Conservation (phyloP, 208 protist genomes). For the Crithidia brevicula region DNA sequence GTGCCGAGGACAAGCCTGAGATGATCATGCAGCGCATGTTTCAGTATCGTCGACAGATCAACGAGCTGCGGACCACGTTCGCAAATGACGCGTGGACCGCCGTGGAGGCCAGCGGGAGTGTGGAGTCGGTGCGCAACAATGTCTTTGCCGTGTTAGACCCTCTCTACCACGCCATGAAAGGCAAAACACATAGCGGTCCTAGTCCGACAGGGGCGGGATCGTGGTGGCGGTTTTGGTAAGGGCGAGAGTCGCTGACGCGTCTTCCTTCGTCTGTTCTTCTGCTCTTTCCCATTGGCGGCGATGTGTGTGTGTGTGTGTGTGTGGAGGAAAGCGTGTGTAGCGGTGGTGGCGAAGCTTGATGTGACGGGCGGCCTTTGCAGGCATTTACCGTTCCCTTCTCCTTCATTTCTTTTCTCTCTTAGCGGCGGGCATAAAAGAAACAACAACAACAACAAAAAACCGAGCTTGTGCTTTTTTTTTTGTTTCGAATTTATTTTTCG, state of each 20-base stretch:
- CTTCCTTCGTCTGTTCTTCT: background rate
- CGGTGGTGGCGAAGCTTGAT: no score
- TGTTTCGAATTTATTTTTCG: no score
- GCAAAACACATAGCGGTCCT: background rate
- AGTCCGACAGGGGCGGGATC: background rate
- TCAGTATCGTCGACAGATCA: slow-evolving; percentile 77
- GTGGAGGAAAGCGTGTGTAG: no score
- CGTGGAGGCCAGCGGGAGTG: slow-evolving; percentile 67
- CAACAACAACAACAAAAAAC: slow-evolving; percentile 6
- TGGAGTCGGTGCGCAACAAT: slow-evolving; percentile 75
- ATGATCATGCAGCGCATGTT: slow-evolving; percentile 76
- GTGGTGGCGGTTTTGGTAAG: slow-evolving; percentile 68
- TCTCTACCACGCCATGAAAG: slow-evolving; percentile 41
- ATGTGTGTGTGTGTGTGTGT: background rate
- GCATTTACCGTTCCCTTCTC: no score
- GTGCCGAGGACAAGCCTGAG: slow-evolving; percentile 91
- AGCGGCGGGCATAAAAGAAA: background rate
- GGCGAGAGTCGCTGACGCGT: background rate
- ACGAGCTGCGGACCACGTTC: slow-evolving; percentile 82
- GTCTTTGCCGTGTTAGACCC: slow-evolving; percentile 78
- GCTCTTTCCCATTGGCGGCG: background rate
- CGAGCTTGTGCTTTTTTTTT: no score
- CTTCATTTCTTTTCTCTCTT: background rate
- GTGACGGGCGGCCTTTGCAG: no score
- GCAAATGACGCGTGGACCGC: slow-evolving; percentile 49